Percentiles rank a stretch among this genome's conserved stretches.
These are phyloP conservation scores for Mortierella alpina DNA, from an alignment of 192 early-diverging fungal species.

Conservation along the genomic window DNA sequence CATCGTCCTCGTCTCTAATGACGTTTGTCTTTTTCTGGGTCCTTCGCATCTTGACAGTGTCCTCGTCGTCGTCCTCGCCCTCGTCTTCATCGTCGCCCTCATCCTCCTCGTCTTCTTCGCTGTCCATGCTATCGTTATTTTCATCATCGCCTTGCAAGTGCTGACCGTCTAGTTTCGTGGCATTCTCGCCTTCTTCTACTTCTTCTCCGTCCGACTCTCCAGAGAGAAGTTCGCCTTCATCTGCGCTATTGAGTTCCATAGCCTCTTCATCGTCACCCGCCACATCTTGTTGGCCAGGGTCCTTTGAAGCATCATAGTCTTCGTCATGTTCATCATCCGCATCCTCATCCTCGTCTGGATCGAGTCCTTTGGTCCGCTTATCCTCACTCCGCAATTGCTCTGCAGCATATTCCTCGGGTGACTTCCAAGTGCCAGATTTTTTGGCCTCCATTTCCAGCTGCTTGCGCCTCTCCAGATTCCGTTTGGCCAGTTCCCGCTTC, in stretches of 20 bases:
- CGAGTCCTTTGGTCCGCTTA: slow-evolving; percentile 12
- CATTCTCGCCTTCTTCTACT: background rate
- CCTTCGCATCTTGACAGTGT: background rate
- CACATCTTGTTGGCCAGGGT: too few relatives aligned
- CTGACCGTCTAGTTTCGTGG: background rate
- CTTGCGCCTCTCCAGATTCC: slow-evolving; percentile 18
- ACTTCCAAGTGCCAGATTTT: slow-evolving; percentile 24
- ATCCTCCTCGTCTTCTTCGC: background rate
- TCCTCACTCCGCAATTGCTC: slow-evolving; percentile 32
- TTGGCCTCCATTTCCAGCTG: slow-evolving; percentile 23
- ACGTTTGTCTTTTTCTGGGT: background rate
- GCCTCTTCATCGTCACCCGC: background rate
- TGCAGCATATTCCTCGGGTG: slow-evolving; percentile 32
- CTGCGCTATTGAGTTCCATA: slow-evolving; percentile 6
- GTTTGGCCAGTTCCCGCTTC: slow-evolving; percentile 24
- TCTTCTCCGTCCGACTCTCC: slow-evolving; percentile 4
- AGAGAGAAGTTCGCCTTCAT: background rate
- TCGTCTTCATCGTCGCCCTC: slow-evolving; percentile 6
- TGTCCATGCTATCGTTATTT: background rate
- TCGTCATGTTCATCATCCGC: slow-evolving; percentile 7
- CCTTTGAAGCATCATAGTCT: background rate
- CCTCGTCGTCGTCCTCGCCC: slow-evolving; percentile 7
- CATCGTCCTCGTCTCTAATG: slow-evolving; percentile 26
- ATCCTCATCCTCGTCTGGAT: slow-evolving; percentile 20
- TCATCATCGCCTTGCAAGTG: background rate